A percentile compares a stretch with the other conserved stretches of the same genome.
Conservation (phyloP, 1,284 basidiomycete species). For the Malassezia nana region DNA sequence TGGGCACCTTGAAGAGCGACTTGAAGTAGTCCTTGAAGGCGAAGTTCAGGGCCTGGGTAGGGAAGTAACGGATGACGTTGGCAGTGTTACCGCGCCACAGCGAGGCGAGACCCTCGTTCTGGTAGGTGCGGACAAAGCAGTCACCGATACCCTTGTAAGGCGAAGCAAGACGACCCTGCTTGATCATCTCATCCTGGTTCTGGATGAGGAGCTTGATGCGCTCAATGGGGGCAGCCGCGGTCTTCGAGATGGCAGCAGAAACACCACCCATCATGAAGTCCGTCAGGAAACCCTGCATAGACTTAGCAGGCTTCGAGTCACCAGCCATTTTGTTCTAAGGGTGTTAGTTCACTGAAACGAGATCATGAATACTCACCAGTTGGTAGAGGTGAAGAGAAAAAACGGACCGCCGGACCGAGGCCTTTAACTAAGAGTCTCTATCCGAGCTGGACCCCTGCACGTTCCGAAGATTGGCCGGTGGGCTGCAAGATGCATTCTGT, state of each 20-base stretch:
- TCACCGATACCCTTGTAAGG: slow-evolving; percentile 49
- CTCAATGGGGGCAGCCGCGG: slow-evolving; percentile 48
- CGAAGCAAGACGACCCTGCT: slow-evolving; percentile 47
- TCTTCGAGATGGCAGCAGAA: slow-evolving; percentile 49
- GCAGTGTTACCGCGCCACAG: slow-evolving; percentile 49
- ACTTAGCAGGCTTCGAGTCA: slow-evolving; percentile 19
- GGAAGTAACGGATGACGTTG: slow-evolving; percentile 49
- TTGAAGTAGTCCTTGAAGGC: slow-evolving; percentile 49
- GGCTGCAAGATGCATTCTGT: neutral
- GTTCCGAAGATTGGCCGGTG: slow-evolving; percentile 1
- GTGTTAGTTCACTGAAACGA: neutral
- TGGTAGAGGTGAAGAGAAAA: slow-evolving; percentile 3
- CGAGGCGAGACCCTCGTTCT: slow-evolving; percentile 46
- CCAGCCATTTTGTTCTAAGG: slow-evolving; percentile 8
- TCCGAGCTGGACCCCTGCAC: neutral
- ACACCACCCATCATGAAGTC: slow-evolving; percentile 49
- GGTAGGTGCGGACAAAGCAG: slow-evolving; percentile 48
- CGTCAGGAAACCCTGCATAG: slow-evolving; percentile 37
- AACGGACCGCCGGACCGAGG: neutral
- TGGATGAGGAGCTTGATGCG: slow-evolving; percentile 49
- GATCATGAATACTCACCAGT: neutral
- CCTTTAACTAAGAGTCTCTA: neutral
- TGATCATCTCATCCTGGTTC: slow-evolving; percentile 50
- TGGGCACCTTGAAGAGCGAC: slow-evolving; percentile 35
- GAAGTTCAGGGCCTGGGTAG: slow-evolving; percentile 48